These are phyloP conservation scores for Aspergillus campestris DNA, from an alignment of 495 filamentous ascomycete species.

Conservation along the genomic window DNA sequence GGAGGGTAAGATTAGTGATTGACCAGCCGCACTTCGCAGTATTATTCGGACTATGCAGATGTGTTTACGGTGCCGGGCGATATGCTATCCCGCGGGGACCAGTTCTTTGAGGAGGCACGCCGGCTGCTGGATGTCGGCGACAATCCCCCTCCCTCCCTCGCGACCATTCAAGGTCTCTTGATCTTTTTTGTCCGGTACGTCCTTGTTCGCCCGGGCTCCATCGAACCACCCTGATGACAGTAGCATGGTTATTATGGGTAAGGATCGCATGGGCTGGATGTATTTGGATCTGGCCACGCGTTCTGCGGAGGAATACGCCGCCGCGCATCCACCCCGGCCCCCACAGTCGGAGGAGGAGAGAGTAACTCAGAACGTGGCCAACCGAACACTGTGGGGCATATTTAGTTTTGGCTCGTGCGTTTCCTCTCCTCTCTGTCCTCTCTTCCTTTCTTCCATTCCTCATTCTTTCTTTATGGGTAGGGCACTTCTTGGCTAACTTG, in stretches of 20 bases:
- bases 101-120: constrained; percentile 20
- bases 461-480: background rate
- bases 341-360: constrained; percentile 1
- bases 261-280: constrained; percentile 24
- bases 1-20: no score
- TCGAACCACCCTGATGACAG: background rate
- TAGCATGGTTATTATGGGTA: constrained; percentile 18
- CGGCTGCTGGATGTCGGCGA: constrained; percentile 12
- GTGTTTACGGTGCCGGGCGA: constrained; percentile 15
- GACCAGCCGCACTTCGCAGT: constrained; percentile 4
- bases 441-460: no score
- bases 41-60: constrained; percentile 20
- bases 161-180: constrained; percentile 18
- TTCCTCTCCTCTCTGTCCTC: background rate
- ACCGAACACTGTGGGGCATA: constrained; percentile 23
- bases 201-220: background rate
- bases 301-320: constrained; percentile 15
- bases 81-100: constrained; percentile 12
- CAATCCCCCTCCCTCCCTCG: constrained; percentile 5
- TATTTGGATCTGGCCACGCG: constrained; percentile 18
- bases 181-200: constrained; percentile 13
- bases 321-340: constrained; percentile 7
- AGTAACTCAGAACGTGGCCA: constrained; percentile 9
- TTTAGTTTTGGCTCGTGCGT: constrained; percentile 25
- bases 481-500: background rate